Conservation (phyloP, 2,329 filamentous ascomycete genomes). For the Exophiala aquamarina region DNA sequence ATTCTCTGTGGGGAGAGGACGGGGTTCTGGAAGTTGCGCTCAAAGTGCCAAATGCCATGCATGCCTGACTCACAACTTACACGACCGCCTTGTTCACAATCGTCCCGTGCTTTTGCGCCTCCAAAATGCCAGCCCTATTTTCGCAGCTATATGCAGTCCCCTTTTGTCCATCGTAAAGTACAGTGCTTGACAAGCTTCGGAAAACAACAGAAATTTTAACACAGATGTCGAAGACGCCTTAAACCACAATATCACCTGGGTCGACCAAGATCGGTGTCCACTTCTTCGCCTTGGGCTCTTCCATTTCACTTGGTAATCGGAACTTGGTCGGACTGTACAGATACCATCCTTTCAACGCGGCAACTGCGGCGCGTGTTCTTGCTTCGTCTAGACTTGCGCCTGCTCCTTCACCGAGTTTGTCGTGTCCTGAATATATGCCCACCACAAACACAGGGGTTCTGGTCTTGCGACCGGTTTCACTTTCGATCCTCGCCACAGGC, state of each 20-base stretch:
- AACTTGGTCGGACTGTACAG: slow-evolving; percentile 78
- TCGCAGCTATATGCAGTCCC: slow-evolving; percentile 1
- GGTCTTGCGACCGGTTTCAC: slow-evolving; percentile 83
- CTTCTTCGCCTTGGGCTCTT: slow-evolving; percentile 58
- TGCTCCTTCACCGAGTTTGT: slow-evolving; percentile 89
- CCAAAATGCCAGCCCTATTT: background rate
- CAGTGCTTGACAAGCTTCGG: background rate
- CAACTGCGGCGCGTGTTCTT: slow-evolving; percentile 75
- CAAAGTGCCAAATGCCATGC: too few species aligned
- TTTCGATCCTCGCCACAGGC: slow-evolving; percentile 82
- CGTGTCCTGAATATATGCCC: slow-evolving; percentile 85
- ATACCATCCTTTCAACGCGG: slow-evolving; percentile 91
- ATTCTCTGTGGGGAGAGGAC: too few species aligned
- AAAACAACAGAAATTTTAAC: background rate
- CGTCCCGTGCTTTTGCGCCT: too few species aligned
- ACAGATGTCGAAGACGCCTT: slow-evolving; percentile 18
- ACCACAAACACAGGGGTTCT: slow-evolving; percentile 89
- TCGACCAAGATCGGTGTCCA: slow-evolving; percentile 71
- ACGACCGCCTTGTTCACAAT: too few species aligned
- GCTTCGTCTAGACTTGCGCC: slow-evolving; percentile 77
- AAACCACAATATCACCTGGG: slow-evolving; percentile 66
- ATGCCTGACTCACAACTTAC: too few species aligned
- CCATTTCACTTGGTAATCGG: slow-evolving; percentile 68
- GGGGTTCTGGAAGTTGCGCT: too few species aligned
- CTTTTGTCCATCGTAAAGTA: background rate